A percentile compares a stretch with the other conserved stretches of the same genome.
phyloP scores from a whole-genome alignment of 805 yeast genomes.

The Pichia sporocuriosa region DNA sequence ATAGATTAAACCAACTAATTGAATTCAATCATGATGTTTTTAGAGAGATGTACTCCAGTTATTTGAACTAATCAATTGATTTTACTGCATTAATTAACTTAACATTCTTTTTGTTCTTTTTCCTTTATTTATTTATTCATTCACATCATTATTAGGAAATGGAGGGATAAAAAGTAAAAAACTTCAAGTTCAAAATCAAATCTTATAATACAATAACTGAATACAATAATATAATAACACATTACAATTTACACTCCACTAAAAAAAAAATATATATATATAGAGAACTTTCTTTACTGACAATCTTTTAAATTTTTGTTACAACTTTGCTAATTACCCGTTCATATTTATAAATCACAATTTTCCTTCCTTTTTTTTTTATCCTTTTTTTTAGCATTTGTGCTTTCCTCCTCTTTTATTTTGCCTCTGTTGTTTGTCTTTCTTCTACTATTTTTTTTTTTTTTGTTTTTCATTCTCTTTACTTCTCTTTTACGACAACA shows the following conservation, averaged over 20 bases:
- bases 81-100: not conserved
- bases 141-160: too few relatives aligned
- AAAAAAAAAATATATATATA: not conserved
- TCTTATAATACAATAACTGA: too few relatives aligned
- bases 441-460: not conserved
- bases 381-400: not conserved
- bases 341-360: too few relatives aligned
- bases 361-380: not conserved
- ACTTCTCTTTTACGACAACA: too few relatives aligned
- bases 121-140: too few relatives aligned
- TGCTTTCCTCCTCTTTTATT: not conserved
- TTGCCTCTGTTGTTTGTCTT: not conserved
- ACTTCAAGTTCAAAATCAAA: too few relatives aligned
- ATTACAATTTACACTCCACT: too few relatives aligned
- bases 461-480: not conserved
- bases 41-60: slow-evolving; percentile 49
- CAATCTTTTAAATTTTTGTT: too few relatives aligned
- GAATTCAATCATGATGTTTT: slow-evolving; percentile 83
- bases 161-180: too few relatives aligned
- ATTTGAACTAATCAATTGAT: not conserved
- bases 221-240: too few relatives aligned
- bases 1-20: slow-evolving; percentile 56
- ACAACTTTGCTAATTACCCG: too few relatives aligned
- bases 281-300: not conserved
- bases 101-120: too few relatives aligned